These are phyloP conservation scores for Tricholoma sp. DNA, from an alignment of 768 basidiomycete genomes.

Conservation along the genomic window DNA sequence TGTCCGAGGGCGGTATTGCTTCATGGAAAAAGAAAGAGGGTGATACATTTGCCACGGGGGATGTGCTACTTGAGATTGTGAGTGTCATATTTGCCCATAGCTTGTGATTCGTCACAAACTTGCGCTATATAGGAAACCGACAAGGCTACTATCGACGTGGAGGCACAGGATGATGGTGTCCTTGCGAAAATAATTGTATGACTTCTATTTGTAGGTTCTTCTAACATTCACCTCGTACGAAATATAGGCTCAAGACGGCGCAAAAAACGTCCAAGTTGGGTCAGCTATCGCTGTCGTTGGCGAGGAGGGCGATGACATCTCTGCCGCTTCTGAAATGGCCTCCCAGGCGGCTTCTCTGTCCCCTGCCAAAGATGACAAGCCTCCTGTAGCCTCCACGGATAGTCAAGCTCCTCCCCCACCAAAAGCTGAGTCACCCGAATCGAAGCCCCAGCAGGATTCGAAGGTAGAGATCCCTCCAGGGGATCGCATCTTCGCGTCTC, in stretches of 20 bases:
- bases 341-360: conserved; percentile 50
- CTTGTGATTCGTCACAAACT: conserved; percentile 10
- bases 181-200: conserved; percentile 95
- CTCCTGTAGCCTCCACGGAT: conserved; percentile 25
- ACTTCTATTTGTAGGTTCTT: conserved; percentile 3
- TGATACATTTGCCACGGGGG: conserved; percentile 82
- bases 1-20: conserved; percentile 99
- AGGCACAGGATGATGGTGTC: conserved; percentile 96
- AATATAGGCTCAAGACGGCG: conserved; percentile 69
- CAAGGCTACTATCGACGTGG: conserved; percentile 99
- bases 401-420: conserved; percentile 18
- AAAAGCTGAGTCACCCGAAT: conserved; percentile 27
- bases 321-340: conserved; percentile 73
- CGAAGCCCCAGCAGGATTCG: conserved; percentile 31
- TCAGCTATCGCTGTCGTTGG: conserved; percentile 86
- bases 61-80: conserved; percentile 95
- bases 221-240: not conserved
- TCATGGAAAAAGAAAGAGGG: conserved; percentile 98
- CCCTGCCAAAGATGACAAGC: conserved; percentile 34
- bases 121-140: conserved; percentile 79
- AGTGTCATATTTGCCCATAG: conserved; percentile 20
- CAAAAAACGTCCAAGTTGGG: conserved; percentile 86
- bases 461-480: conserved; percentile 58
- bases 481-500: conserved; percentile 90
- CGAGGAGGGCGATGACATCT: conserved; percentile 94